Evolutionary conservation across 1,284 basidiomycete species (phyloP).

Genomic region (Meira nashicola): DNA sequence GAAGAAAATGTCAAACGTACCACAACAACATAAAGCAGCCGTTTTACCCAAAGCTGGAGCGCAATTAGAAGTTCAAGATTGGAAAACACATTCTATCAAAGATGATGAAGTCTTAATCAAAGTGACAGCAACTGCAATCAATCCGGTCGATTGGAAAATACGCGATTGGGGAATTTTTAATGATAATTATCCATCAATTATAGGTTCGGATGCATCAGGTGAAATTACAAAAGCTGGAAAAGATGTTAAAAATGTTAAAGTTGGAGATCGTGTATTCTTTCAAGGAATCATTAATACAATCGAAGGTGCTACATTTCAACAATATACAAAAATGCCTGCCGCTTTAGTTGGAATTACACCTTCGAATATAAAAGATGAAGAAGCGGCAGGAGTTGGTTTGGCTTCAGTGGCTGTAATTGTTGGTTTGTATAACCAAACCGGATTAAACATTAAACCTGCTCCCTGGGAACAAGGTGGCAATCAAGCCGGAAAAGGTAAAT

Average conservation of each 20-base stretch:
- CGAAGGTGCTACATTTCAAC: conserved; percentile 34
- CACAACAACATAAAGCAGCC: too few relatives aligned
- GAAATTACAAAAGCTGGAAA: conserved; percentile 20
- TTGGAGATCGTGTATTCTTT: conserved; percentile 41
- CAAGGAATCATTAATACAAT: conserved; percentile 34
- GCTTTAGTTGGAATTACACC: conserved; percentile 27
- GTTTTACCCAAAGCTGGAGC: too few relatives aligned
- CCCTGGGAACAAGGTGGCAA: conserved; percentile 35
- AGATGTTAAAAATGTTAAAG: conserved; percentile 18
- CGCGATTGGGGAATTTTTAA: conserved; percentile 11
- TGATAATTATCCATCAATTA: conserved; percentile 27
- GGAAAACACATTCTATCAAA: background rate
- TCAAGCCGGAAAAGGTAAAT: conserved; percentile 25
- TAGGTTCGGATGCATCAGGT: conserved; percentile 37
- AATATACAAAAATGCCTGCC: conserved; percentile 33
- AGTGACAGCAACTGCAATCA: conserved; percentile 12
- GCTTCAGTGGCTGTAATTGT: conserved; percentile 23
- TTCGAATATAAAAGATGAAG: conserved; percentile 28
- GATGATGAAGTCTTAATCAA: conserved; percentile 23
- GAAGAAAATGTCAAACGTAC: too few relatives aligned
- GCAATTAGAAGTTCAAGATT: too few relatives aligned
- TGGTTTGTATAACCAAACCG: conserved; percentile 29
- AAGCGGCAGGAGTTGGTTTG: conserved; percentile 34
- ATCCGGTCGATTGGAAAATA: conserved; percentile 22
- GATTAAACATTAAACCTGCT: conserved; percentile 11